Evolutionary conservation across 192 early-diverging fungal species (phyloP), one percentile per base, ranked within the genome.

Genomic region (Geosiphon pyriformis): DNA sequence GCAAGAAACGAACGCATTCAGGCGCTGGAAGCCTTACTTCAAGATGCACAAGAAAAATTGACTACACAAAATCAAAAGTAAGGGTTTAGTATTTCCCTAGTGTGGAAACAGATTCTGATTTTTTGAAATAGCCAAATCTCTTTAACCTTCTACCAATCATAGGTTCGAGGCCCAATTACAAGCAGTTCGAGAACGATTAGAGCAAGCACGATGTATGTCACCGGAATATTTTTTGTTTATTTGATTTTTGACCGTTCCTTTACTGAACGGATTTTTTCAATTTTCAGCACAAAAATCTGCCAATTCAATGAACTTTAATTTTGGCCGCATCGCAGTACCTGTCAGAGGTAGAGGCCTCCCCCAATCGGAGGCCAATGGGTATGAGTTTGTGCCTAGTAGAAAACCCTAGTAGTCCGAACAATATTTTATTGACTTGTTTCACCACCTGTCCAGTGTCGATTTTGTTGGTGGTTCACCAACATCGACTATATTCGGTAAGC

Each of bases 1-100:
- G 90, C 92, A 1, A 85, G 95, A 34, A 96, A 94, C 67, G 95
- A 98, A 76, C 90, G 95, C 63, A 97, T 99, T 52, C 80, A 87
- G 61, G 94, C 86, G 50, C 79, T 99, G 67, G 97, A 99, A 74
- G 62, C 71, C 30, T 78, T 94, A 11, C 72, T 98, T 51, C 87
- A 86, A 63, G 92, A 88, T 78, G 89, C 88, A 35, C 91, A 96
- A 75, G 88, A 81, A 35, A 93, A 94, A 73, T 69, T 92, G 20
- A 86, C 83, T 42, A 79, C 71, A 65, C 88, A 90, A 75, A 90
- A 92, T 60, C 83, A 84, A 68, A 87, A 85, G 80, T 85, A 75
- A 17, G 60, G 35, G 18, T 27, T 33, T 53, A 15, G 18, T 33
- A 1, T 42, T 15, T 35, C n/a, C n/a, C n/a, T n/a, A n/a, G n/a